Evolutionary conservation across 208 protist species (phyloP), one percentile per base, ranked within the genome.

Genomic region (Leptomonas pyrrhocoris): DNA sequence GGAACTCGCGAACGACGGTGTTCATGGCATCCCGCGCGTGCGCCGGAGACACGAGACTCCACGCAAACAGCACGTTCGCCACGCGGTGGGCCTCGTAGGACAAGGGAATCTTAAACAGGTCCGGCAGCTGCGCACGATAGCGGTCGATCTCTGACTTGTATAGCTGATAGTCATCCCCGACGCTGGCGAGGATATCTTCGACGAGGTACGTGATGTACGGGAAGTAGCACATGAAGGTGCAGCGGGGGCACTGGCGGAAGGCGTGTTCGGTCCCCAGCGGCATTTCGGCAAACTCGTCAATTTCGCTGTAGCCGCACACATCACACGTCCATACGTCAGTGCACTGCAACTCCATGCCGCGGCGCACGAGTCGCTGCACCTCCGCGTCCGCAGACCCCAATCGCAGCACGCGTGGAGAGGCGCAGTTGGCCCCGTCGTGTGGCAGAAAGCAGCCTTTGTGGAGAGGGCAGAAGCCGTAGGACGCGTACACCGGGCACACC

Each of bases 381-480:
- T 94, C 89, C 45, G 43, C 81, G 4, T 88, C 81, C 5, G 80
- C 80, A 5, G 66, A 76, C 13, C 25, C 65, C 34, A 63, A 48
- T 25, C 70, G 84, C 48, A 48, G 23, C 60, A 88, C 73, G 19
- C 63, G 85, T 59, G 68, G 50, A 9, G 50, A 23, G 50, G 64
- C 43, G 46, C 74, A 61, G 48, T 59, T 63, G 19, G 31, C 31
- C 60, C 19, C 57, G 49, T 79, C 67, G 79, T 97, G 92, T 36
- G 79, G 77, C 19, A 97, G 64, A 62, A 89, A 94, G 78, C 92
- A 97, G 51, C 81, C 82, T 15, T 56, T 46, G 62, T 73, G 63
- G 65, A 89, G 90, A 5, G 88, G 83, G 58, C 92, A 97, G 77
- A 95, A 97, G 34, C 89, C 92, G 60, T 85, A 97, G 38, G 74